phyloP scores from a whole-genome alignment of 2,329 filamentous ascomycete genomes.

The Ampelomyces quisqualis region DNA sequence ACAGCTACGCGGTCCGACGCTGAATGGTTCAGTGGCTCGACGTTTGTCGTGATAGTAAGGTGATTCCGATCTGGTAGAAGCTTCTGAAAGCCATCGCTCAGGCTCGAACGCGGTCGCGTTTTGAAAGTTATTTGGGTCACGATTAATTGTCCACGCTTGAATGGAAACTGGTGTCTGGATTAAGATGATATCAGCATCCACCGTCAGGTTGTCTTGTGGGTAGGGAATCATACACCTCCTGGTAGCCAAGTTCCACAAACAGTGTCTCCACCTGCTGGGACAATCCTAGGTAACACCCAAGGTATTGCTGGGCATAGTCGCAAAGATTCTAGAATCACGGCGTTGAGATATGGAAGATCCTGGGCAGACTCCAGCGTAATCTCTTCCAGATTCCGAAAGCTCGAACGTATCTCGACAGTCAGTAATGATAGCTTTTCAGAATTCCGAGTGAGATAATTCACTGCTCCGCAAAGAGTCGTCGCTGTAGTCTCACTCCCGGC shows the following conservation, averaged over 20 bases:
- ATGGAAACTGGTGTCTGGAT: too few species aligned
- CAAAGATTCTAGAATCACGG: slow-evolving; percentile 44
- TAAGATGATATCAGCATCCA: too few species aligned
- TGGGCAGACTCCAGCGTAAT: slow-evolving; percentile 24
- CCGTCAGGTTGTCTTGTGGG: too few species aligned
- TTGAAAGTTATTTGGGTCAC: slow-evolving; percentile 29
- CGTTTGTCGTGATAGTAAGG: too few species aligned
- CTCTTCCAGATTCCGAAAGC: slow-evolving; percentile 25
- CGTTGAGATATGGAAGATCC: slow-evolving; percentile 27
- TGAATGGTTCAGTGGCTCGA: too few species aligned
- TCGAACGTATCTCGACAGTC: slow-evolving; percentile 25
- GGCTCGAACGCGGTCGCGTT: too few species aligned
- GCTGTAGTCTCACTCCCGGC: slow-evolving; percentile 41
- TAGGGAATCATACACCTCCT: too few species aligned
- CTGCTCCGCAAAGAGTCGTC: slow-evolving; percentile 36
- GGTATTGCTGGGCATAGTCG: slow-evolving; percentile 31
- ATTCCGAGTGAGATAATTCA: slow-evolving; percentile 33
- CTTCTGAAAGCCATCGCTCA: too few species aligned
- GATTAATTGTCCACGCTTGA: slow-evolving; percentile 37
- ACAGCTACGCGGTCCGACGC: slow-evolving; percentile 29
- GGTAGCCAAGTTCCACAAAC: slow-evolving; percentile 27
- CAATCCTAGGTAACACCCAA: slow-evolving; percentile 20
- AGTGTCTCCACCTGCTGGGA: slow-evolving; percentile 24
- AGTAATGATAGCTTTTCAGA: too few species aligned
- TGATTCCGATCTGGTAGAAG: too few species aligned